Evolutionary conservation across 495 filamentous ascomycete genomes (phyloP).

Genomic region (Penicillium bovifimosum): DNA sequence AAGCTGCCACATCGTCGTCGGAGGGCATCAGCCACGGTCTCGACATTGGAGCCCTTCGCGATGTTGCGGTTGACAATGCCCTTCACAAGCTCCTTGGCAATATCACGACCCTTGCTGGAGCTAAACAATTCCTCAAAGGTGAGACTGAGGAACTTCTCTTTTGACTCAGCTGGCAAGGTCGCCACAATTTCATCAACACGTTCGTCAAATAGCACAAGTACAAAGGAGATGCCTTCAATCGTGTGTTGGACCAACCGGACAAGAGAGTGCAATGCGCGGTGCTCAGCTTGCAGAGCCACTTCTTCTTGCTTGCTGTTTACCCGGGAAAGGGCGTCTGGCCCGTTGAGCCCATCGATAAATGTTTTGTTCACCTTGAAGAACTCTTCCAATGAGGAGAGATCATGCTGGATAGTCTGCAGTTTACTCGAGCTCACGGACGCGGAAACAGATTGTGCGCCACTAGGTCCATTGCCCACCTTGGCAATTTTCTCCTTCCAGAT

Average conservation of each 20-base stretch:
- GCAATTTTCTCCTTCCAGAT: constrained; percentile 74
- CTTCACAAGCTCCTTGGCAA: constrained; percentile 96
- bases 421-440: constrained; percentile 56
- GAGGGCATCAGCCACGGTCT: constrained; percentile 91
- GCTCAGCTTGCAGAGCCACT: constrained; percentile 82
- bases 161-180: constrained; percentile 64
- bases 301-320: constrained; percentile 79
- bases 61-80: constrained; percentile 98
- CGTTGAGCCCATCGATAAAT: constrained; percentile 87
- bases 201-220: constrained; percentile 88
- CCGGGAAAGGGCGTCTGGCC: constrained; percentile 70
- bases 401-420: constrained; percentile 68
- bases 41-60: constrained; percentile 88
- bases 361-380: constrained; percentile 81
- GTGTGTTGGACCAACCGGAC: constrained; percentile 76
- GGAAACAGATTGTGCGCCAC: constrained; percentile 42
- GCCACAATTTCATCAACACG: constrained; percentile 79
- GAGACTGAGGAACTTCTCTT: constrained; percentile 62
- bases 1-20: constrained; percentile 89
- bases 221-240: constrained; percentile 93
- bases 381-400: constrained; percentile 66
- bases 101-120: constrained; percentile 67
- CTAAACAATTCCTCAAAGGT: constrained; percentile 87
- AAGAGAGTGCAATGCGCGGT: constrained; percentile 83
- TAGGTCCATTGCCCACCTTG: constrained; percentile 51